Percentiles rank a stretch among this genome's conserved stretches.
These are phyloP conservation scores for Micractinium conductrix DNA, from an alignment of 139 green algal genomes.

Conservation along the genomic window DNA sequence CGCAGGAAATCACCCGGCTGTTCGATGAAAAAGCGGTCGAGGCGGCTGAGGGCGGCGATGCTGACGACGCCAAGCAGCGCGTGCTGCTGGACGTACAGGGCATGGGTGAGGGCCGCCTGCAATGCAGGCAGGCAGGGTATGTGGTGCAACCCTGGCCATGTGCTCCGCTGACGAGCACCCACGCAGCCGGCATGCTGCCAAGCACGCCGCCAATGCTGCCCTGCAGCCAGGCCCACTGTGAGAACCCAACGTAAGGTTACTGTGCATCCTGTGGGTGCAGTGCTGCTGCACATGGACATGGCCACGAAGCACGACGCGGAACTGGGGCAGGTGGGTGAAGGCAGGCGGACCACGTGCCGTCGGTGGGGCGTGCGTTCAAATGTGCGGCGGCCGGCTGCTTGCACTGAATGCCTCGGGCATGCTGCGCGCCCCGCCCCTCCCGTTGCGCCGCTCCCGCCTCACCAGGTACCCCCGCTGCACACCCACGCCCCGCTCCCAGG, in stretches of 20 bases:
- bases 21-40: conserved; percentile 23
- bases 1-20: conserved; percentile 40
- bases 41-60: no score
- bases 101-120: conserved; percentile 1
- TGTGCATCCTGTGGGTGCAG: not conserved
- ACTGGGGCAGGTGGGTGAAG: conserved; percentile 18
- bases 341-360: not conserved
- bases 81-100: conserved; percentile 39
- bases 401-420: not conserved
- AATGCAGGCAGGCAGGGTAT: no score
- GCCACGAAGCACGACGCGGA: conserved; percentile 42
- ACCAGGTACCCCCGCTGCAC: no score
- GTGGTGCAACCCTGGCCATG: no score
- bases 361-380: not conserved
- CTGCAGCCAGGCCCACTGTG: no score
- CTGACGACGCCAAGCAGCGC: conserved; percentile 7
- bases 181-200: no score
- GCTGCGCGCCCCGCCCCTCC: not conserved
- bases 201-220: no score
- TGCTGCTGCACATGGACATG: conserved; percentile 46
- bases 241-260: no score
- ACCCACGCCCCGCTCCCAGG: not conserved
- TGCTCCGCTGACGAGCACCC: no score
- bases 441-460: no score
- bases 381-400: not conserved